Evolutionary conservation across 2,329 filamentous ascomycete species (phyloP).

Genomic region (Fusarium agapanthi): DNA sequence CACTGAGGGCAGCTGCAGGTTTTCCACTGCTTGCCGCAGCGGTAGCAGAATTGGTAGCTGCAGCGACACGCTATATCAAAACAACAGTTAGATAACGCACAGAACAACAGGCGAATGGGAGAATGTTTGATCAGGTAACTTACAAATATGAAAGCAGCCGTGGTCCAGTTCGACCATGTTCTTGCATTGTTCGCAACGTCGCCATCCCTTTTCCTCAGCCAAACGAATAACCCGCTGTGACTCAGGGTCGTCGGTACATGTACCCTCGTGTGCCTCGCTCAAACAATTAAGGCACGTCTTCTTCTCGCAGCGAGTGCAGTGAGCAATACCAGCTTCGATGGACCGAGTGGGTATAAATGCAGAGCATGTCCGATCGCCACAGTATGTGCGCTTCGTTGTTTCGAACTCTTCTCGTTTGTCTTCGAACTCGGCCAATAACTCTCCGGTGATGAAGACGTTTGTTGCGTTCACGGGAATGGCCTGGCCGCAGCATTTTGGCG

Average conservation of each 20-base stretch:
- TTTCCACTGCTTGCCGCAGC: accelerated
- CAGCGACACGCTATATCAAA: neutral
- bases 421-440: accelerated
- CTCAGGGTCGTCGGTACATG: neutral
- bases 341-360: accelerated
- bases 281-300: accelerated
- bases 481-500: neutral
- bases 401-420: accelerated
- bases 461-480: accelerated
- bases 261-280: neutral
- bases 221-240: accelerated
- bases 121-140: neutral
- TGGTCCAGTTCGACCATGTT: accelerated
- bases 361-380: accelerated
- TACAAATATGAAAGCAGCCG: accelerated
- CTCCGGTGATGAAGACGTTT: accelerated
- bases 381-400: accelerated
- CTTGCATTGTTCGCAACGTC: accelerated
- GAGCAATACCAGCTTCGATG: neutral
- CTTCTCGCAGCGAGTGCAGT: neutral
- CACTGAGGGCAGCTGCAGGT: neutral
- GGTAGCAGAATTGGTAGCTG: neutral
- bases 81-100: neutral
- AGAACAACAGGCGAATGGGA: neutral
- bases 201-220: accelerated